A percentile compares a stretch with the other conserved stretches of the same genome.
These are phyloP conservation scores for Podospora pseudoanserina DNA, from an alignment of 495 filamentous ascomycete species.

Conservation along the genomic window DNA sequence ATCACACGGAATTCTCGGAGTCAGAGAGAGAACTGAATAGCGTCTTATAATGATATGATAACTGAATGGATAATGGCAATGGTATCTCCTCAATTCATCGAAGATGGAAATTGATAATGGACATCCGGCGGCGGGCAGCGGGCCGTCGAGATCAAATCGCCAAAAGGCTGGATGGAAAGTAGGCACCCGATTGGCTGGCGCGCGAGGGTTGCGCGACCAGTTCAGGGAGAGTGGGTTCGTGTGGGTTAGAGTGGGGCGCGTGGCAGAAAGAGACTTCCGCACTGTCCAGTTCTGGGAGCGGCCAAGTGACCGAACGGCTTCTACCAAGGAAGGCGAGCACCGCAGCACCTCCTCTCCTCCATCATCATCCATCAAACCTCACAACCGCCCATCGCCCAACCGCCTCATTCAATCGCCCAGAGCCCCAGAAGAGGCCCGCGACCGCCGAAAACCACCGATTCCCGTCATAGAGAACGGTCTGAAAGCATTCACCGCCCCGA, in stretches of 20 bases:
- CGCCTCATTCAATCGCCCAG: constrained; percentile 27
- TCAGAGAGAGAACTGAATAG: background rate
- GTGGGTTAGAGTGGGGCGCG: constrained; percentile 4
- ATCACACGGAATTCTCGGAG: background rate
- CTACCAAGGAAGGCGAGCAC: background rate
- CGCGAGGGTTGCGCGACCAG: constrained; percentile 6
- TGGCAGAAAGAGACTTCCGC: constrained; percentile 15
- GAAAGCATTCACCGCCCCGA: background rate
- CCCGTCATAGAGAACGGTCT: constrained; percentile 7
- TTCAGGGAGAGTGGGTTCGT: background rate
- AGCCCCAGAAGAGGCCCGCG: constrained; percentile 29
- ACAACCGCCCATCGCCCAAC: constrained; percentile 22
- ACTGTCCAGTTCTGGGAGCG: constrained; percentile 13
- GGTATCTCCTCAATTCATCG: background rate
- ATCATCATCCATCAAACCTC: constrained; percentile 21
- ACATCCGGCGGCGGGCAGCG: constrained; percentile 9
- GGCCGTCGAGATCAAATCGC: constrained; percentile 1
- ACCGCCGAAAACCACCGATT: constrained; percentile 20
- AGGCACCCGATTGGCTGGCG: constrained; percentile 17
- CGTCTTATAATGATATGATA: background rate
- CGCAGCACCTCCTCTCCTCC: constrained; percentile 11
- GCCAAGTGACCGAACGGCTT: constrained; percentile 10
- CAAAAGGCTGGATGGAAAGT: background rate
- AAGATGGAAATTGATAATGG: background rate
- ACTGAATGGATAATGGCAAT: background rate